Evolutionary conservation across 78 protist species (phyloP), one percentile per base, ranked within the genome.

Genomic region (Tieghemostelium lacteum): DNA sequence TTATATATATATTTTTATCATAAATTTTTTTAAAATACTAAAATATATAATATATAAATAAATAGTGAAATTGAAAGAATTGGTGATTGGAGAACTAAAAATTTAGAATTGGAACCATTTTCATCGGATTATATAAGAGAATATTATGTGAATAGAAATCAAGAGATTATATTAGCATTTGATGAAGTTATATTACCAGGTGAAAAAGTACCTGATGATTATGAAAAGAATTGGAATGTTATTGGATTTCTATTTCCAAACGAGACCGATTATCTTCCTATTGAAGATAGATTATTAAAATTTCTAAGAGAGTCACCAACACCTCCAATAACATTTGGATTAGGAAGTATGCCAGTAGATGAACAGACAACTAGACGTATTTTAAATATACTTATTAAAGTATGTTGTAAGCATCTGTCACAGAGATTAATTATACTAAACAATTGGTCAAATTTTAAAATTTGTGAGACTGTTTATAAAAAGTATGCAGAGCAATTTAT

Each of bases 311-410:
- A 45, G 10, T 14, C n/a, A 14, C 52, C 52, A 14, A 10, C 6
- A 45, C 52, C 52, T 45, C 83, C 83, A 26, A 29, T 73, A 24
- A 67, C 57, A 2, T 73, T 73, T 36, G 67, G 83, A 0, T 40
- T 73, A 14, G 83, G 83, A 1, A 73, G 83, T 57, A 73, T 73
- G 67, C 83, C 83, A 22, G 49, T 31, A 19, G 33, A 50, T 33
- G 24, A 65, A 36, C n/a, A n/a, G n/a, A n/a, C n/a, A n/a, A 73
- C 24, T 20, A 0, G 17, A 55, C n/a, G 37, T 2, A 57, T 31
- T 10, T 14, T 73, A 2, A 19, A 14, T 4, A 45, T 45, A 2
- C 26, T 39, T n/a, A 33, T 36, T 8, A 34, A 54, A n/a, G 22
- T 20, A 24, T 33, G 29, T 34, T 34, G 24, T 10, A 52, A 22